Evolutionary conservation across 192 early-diverging fungal species (phyloP).

Genomic region (Radiomyces spectabilis): DNA sequence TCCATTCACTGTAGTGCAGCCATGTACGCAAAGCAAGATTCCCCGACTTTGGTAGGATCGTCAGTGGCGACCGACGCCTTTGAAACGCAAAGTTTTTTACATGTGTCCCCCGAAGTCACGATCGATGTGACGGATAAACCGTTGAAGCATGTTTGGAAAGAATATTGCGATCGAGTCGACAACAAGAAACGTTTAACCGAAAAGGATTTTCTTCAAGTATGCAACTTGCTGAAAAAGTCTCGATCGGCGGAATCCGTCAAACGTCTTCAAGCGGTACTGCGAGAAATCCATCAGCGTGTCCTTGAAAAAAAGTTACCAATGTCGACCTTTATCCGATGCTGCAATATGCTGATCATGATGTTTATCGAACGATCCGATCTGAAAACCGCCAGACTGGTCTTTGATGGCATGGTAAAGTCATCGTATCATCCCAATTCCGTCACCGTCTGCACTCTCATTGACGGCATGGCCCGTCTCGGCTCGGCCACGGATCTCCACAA

Average conservation of each 20-base stretch:
- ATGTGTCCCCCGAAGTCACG: too few species aligned
- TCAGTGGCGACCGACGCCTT: too few species aligned
- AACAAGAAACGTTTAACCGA: too few species aligned
- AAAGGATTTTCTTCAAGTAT: too few species aligned
- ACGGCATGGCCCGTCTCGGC: constrained; percentile 11
- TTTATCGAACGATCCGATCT: constrained; percentile 3
- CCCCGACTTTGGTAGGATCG: too few species aligned
- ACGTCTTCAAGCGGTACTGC: not conserved
- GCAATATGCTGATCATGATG: constrained; percentile 19
- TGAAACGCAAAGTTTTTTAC: too few species aligned
- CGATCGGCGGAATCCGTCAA: not conserved
- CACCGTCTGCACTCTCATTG: constrained; percentile 11
- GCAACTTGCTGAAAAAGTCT: too few species aligned
- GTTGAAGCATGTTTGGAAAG: too few species aligned
- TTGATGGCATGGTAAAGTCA: not conserved
- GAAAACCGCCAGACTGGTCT: constrained; percentile 6
- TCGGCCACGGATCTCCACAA: constrained; percentile 4
- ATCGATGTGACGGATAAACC: too few species aligned
- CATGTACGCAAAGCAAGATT: too few species aligned
- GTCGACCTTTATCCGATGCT: constrained; percentile 3
- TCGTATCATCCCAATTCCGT: not conserved
- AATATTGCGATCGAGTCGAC: too few species aligned
- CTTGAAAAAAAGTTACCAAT: not conserved
- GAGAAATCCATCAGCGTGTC: constrained; percentile 2
- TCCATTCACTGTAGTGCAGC: too few species aligned